These are phyloP conservation scores for Cordyceps farinosa DNA, from an alignment of 2,329 filamentous ascomycete species.

Conservation along the genomic window DNA sequence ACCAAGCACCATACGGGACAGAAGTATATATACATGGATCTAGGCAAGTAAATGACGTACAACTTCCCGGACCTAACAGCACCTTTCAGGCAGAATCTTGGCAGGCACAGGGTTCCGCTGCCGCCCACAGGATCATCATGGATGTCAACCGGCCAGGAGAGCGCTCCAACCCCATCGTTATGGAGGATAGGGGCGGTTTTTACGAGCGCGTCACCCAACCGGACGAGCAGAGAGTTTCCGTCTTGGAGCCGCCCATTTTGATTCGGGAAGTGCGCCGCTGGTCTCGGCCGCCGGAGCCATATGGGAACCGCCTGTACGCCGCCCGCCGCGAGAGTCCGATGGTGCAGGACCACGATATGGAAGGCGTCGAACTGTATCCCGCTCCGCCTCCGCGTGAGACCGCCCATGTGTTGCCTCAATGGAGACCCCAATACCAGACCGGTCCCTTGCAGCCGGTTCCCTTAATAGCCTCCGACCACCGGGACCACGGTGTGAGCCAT, in stretches of 20 bases:
- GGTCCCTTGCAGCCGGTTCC: background rate
- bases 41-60: slow-evolving; percentile 10
- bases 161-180: slow-evolving; percentile 33
- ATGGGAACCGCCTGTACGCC: slow-evolving; percentile 3
- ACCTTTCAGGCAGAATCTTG: background rate
- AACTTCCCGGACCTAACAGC: slow-evolving; percentile 2
- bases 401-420: background rate
- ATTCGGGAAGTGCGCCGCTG: slow-evolving; percentile 18
- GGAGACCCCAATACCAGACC: slow-evolving; percentile 1
- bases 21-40: background rate
- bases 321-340: slow-evolving; percentile 10
- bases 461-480: background rate
- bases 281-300: slow-evolving; percentile 11
- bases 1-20: background rate
- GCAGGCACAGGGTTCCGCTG: slow-evolving; percentile 20
- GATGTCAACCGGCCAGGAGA: slow-evolving; percentile 31
- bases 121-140: slow-evolving; percentile 29
- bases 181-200: slow-evolving; percentile 40
- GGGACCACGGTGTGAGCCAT: slow-evolving; percentile 9
- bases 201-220: slow-evolving; percentile 31
- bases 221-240: slow-evolving; percentile 18
- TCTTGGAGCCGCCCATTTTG: slow-evolving; percentile 19
- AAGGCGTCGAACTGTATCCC: slow-evolving; percentile 6
- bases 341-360: slow-evolving; percentile 11
- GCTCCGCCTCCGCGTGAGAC: background rate